A percentile compares a stretch with the other conserved stretches of the same genome.
These are phyloP conservation scores for Phaffia australis DNA, from an alignment of 768 basidiomycete genomes.

Conservation along the genomic window DNA sequence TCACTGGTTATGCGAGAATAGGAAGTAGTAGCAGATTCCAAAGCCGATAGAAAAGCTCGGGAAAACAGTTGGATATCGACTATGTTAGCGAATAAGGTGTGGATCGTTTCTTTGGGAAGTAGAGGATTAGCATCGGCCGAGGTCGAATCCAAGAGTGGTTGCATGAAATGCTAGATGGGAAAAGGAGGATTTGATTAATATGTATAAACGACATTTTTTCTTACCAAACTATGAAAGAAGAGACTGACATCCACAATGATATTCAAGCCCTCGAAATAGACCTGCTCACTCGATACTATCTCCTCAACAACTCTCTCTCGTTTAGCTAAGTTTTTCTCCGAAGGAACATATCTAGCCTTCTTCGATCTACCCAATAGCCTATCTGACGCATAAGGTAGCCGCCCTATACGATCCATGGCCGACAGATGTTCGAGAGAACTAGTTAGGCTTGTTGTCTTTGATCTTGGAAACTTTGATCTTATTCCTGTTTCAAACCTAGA, in stretches of 20 bases:
- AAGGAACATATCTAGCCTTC: constrained; percentile 5
- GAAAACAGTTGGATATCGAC: constrained; percentile 55
- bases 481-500: background rate
- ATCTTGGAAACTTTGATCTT: background rate
- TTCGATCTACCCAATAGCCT: background rate
- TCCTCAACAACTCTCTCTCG: constrained; percentile 63
- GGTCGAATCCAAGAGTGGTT: constrained; percentile 64
- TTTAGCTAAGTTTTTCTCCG: constrained; percentile 48
- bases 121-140: constrained; percentile 53
- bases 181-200: background rate
- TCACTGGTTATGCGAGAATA: constrained; percentile 39
- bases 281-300: constrained; percentile 67
- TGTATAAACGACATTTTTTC: constrained; percentile 21
- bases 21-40: constrained; percentile 64
- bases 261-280: constrained; percentile 71
- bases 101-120: constrained; percentile 58
- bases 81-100: constrained; percentile 72
- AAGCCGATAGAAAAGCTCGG: constrained; percentile 44
- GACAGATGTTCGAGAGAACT: background rate
- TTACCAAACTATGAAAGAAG: background rate
- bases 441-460: background rate
- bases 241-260: constrained; percentile 62
- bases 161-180: constrained; percentile 59
- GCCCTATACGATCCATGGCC: background rate
- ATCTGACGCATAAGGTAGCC: background rate